Evolutionary conservation across 2,329 filamentous ascomycete species (phyloP).

Genomic region (Chaetomium sp.): DNA sequence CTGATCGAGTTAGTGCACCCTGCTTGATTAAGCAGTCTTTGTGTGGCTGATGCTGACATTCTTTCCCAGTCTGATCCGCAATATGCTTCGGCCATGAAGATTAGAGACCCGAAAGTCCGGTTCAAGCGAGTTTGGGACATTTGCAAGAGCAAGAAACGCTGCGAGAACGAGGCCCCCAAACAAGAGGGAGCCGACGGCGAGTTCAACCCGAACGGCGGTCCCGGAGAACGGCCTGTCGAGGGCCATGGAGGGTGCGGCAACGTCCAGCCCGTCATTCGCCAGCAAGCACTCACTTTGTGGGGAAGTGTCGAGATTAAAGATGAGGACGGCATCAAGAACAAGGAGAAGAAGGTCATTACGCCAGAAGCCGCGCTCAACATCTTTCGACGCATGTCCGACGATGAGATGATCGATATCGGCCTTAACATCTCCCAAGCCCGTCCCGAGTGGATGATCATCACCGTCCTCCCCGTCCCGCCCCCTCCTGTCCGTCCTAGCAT

Average conservation of each 20-base stretch:
- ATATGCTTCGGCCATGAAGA: conserved; percentile 72
- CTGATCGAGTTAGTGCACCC: conserved; percentile 86
- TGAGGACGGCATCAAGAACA: conserved; percentile 66
- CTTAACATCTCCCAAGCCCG: conserved; percentile 91
- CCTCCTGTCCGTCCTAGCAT: conserved; percentile 95
- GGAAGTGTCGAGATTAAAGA: conserved; percentile 68
- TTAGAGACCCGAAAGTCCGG: conserved; percentile 87
- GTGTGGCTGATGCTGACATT: conserved; percentile 56
- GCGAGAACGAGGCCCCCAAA: conserved; percentile 67
- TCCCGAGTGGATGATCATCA: conserved; percentile 97
- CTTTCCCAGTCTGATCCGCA: conserved; percentile 70
- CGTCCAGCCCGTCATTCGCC: conserved; percentile 77
- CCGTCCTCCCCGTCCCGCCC: conserved; percentile 88
- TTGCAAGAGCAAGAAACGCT: conserved; percentile 81
- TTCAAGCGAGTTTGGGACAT: conserved; percentile 90
- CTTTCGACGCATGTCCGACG: conserved; percentile 75
- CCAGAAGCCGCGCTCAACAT: conserved; percentile 80
- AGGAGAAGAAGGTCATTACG: conserved; percentile 76
- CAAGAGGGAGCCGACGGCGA: conserved; percentile 60
- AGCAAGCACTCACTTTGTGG: conserved; percentile 76
- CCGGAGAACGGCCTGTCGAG: conserved; percentile 43
- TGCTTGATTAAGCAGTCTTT: conserved; percentile 40
- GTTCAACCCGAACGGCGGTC: conserved; percentile 53
- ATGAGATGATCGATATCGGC: conserved; percentile 79
- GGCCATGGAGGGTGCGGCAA: conserved; percentile 93